Evolutionary conservation across 768 basidiomycete genomes (phyloP), one percentile per base, ranked within the genome.

Genomic region (Hericium erinaceus): DNA sequence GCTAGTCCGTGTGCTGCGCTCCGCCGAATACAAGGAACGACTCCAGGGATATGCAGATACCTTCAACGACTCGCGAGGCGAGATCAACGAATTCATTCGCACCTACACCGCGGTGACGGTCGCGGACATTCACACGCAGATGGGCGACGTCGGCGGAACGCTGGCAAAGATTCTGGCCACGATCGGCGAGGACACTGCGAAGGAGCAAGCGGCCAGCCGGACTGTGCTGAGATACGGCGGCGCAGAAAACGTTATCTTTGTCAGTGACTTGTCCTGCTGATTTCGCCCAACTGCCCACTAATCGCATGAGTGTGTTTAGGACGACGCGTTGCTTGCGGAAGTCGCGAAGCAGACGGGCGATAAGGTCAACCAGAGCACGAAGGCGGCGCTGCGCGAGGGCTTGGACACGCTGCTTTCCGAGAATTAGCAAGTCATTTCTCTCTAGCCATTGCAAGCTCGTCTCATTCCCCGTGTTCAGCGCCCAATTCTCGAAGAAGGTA

Each of bases 241-340:
- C 10, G 22, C 49, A 12, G 49, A 51, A 16, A 26, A 20, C 10
- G 22, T 51, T 3, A 22, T 51, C 18, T 26, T 20, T 26, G 49
- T 51, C 22, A 20, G 49, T 51, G 15, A 24, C 16, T 16, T 8
- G 22, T 26, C 33, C 10, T 6, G 28, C 49, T 26, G 18, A 51
- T 16, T 7, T 20, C 10, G 15, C 22, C 20, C 9, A 26, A 26
- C n/a, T n/a, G n/a, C 67, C 68, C 66, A 33, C 33, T 33, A 33
- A 33, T 33, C 9, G 33, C 33, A 8, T 63, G 8, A 33, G 9
- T 2, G 33, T 33, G 33, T 6, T 33, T 33, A 33, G 33, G 33
- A 33, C 7, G 33, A 33, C 9, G 33, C 33, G 1, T 33, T 33
- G 33, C 33, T 33, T 9, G 33, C 33, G 5, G 33, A 33, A 56